Evolutionary conservation across 208 protist genomes (phyloP), one percentile per base, ranked within the genome.

Genomic region (Trypanosoma lewisi): DNA sequence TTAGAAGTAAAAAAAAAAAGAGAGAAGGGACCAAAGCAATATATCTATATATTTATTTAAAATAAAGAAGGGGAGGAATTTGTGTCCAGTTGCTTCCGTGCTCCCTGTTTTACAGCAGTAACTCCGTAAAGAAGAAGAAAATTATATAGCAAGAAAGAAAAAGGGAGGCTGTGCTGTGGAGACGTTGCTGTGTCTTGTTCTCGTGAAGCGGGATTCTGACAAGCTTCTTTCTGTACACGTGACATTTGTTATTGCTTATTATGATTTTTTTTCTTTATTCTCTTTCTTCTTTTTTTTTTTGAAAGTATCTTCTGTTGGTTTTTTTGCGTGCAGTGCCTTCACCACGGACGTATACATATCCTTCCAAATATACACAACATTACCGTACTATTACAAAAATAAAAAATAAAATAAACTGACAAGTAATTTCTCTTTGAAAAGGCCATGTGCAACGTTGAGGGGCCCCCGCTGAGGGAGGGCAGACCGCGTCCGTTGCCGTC

Each of bases 401-500:
- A n/a, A n/a, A n/a, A n/a, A n/a, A n/a, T n/a, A n/a, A n/a, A n/a
- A n/a, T n/a, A n/a, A n/a, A n/a, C n/a, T n/a, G n/a, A 39, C n/a
- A 58, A 47, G 44, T 57, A 45, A 11, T 68, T 45, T 59, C 49
- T 41, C 49, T 31, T 31, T 8, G 54, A 19, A 2, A n/a, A n/a
- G n/a, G 30, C 4, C 4, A 63, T 50, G 85, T 91, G 89, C 39
- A 90, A 85, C 54, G 72, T 78, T 36, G 69, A 82, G 5, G 83
- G 85, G 12, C 77, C 77, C 5, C 86, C 86, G 44, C 75, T 93
- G 39, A 85, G 86, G 49, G 75, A 77, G 57, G 70, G 68, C 0
- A 69, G 62, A 47, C 82, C 87, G n/a, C 77, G 80, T 49, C 78
- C 81, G 33, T 70, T 93, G 8, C 48, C 73, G 7, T 33, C 54